Evolutionary conservation across 1,139 yeast genomes (phyloP).

Genomic region (Kluyveromyces marxianus): DNA sequence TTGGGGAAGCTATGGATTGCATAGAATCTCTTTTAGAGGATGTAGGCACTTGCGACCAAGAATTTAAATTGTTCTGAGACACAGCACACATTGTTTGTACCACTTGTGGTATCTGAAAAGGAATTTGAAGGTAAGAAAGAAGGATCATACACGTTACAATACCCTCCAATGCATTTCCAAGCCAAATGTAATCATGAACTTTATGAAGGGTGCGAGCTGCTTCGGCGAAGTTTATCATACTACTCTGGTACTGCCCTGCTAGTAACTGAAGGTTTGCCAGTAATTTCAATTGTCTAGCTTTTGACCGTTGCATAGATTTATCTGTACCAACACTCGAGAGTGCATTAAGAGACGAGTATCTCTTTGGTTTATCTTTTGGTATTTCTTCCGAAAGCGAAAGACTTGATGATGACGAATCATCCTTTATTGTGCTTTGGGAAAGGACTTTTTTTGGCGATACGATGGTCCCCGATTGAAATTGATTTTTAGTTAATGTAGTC

Average conservation of each 20-base stretch:
- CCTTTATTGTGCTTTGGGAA: neutral
- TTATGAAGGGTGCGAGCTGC: conserved; percentile 54
- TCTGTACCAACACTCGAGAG: conserved; percentile 29
- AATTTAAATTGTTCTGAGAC: conserved; percentile 22
- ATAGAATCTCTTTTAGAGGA: conserved; percentile 10
- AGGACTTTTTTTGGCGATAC: neutral
- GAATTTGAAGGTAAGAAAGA: conserved; percentile 49
- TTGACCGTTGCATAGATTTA: conserved; percentile 47
- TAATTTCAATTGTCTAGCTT: conserved; percentile 70
- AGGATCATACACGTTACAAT: conserved; percentile 60
- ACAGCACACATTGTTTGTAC: conserved; percentile 27
- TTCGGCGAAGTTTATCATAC: conserved; percentile 65
- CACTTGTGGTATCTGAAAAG: conserved; percentile 53
- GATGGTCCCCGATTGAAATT: neutral
- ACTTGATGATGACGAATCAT: conserved; percentile 2
- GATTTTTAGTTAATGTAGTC: conserved; percentile 21
- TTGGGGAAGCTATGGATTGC: conserved; percentile 31
- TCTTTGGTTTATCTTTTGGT: conserved; percentile 11
- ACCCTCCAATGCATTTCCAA: conserved; percentile 80
- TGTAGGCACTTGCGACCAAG: conserved; percentile 9
- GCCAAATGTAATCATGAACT: conserved; percentile 76
- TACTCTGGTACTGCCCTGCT: conserved; percentile 71
- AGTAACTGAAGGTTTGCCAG: conserved; percentile 69
- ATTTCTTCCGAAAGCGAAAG: conserved; percentile 1
- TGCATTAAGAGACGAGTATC: conserved; percentile 25